Evolutionary conservation across 2,329 filamentous ascomycete genomes (phyloP).

Genomic region (Helotiales sp.): DNA sequence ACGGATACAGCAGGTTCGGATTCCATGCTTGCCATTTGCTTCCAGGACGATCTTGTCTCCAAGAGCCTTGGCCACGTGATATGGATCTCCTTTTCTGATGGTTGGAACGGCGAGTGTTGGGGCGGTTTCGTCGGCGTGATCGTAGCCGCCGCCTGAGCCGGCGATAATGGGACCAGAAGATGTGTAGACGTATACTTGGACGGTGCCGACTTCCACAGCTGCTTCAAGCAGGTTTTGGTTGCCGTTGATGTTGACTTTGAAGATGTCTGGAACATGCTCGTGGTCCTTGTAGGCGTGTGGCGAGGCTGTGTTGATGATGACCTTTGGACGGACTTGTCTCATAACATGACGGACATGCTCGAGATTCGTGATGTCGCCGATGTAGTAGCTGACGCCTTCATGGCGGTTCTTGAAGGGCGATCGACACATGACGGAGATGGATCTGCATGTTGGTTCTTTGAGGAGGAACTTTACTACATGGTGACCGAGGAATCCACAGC

Average conservation of each 20-base stretch:
- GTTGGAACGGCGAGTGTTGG: conserved; percentile 31
- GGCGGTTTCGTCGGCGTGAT: conserved; percentile 33
- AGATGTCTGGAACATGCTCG: conserved; percentile 28
- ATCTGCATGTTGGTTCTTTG: conserved; percentile 46
- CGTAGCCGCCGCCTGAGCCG: conserved; percentile 27
- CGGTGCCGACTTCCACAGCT: conserved; percentile 53
- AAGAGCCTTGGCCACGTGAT: conserved; percentile 34
- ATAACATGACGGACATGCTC: conserved; percentile 50
- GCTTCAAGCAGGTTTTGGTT: conserved; percentile 54
- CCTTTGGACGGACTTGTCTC: conserved; percentile 49
- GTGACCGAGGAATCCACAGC: conserved; percentile 51
- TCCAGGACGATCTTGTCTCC: conserved; percentile 34
- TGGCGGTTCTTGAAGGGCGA: conserved; percentile 46
- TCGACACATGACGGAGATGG: conserved; percentile 53
- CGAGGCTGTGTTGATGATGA: conserved; percentile 56
- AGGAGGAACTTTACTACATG: conserved; percentile 55
- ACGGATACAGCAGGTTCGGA: conserved; percentile 56
- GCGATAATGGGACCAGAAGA: conserved; percentile 34
- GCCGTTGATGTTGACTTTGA: conserved; percentile 55
- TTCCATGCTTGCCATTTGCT: conserved; percentile 42
- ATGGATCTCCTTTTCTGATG: conserved; percentile 32
- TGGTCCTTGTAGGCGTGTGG: conserved; percentile 45
- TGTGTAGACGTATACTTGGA: conserved; percentile 44
- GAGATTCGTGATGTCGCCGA: conserved; percentile 54
- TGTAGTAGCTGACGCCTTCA: conserved; percentile 50